Base-by-base conservation (phyloP, 768 basidiomycete genomes). In the Trichaptum fuscoviolaceum region DNA sequence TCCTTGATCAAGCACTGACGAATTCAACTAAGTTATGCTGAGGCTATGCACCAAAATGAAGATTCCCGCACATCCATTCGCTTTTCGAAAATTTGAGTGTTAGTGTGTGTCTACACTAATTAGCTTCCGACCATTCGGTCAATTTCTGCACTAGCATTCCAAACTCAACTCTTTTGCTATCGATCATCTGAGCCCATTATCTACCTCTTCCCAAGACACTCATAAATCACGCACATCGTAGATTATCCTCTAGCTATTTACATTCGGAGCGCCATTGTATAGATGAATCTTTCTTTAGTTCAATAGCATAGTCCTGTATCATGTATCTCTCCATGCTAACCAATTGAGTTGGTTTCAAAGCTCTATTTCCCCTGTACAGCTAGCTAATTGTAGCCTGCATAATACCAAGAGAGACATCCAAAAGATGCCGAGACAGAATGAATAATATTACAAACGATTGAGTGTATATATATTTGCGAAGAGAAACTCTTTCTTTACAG, bases 1-100 rank as follows among this genome's bases (percentile, higher is more conserved):
- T 35, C 17, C 20, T 61, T 17, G 60, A 57, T 62, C n/a, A 57
- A n/a, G 10, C 42, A 64, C 18, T 62, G 1, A 24, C 35, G 23
- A 17, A 23, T 67, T 15, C 25, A 52, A 6, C 62, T 9, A 64
- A 85, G 84, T 61, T 85, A 85, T 69, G 84, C 84, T 52, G 84
- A 86, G 66, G 76, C 82, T 23, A 83, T 84, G 71, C 84, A 85
- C 68, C 76, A 80, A 42, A 83, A 79, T 68, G 82, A 83, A 70
- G 83, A 85, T 65, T 81, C 82, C 5, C 72, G 80, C 73, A 83
- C 84, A 2, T 79, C 79, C 6, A 77, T 81, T 67, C 69, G 81
- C 18, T 65, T 79, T 52, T 81, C 81, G 1, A 69, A 68, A 42
- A 71, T 52, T 15, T 52, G 20, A 20, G 42, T 12, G 42, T 3